phyloP scores from a whole-genome alignment of 306 rosid genomes.

The Glycyrrhiza uralensis region DNA sequence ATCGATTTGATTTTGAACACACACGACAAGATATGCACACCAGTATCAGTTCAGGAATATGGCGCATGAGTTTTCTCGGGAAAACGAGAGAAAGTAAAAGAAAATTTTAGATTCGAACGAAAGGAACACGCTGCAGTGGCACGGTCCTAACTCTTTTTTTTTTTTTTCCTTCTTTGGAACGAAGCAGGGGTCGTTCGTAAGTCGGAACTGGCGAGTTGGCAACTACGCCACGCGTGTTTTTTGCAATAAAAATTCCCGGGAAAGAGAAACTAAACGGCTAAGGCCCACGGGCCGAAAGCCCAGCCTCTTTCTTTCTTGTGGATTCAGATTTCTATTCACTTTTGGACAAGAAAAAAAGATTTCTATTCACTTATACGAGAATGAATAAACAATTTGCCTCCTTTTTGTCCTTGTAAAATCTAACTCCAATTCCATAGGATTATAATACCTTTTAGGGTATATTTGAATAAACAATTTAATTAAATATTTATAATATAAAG shows the following conservation, averaged over 20 bases:
- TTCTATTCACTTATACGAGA: too few relatives aligned
- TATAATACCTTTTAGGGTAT: too few relatives aligned
- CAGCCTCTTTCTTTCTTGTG: neutral
- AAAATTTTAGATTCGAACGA: neutral
- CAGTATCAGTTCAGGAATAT: neutral
- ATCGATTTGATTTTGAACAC: slow-evolving; percentile 23
- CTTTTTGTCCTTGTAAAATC: too few relatives aligned
- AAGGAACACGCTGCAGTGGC: slow-evolving; percentile 2
- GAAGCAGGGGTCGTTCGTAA: neutral
- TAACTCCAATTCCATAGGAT: too few relatives aligned
- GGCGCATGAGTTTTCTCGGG: slow-evolving; percentile 3
- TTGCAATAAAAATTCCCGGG: slow-evolving; percentile 3
- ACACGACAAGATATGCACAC: neutral
- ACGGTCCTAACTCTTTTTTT: neutral
- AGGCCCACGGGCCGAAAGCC: slow-evolving; percentile 19
- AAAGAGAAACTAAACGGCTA: neutral
- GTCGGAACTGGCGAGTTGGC: neutral
- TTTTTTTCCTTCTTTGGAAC: too few relatives aligned
- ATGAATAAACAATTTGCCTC: too few relatives aligned
- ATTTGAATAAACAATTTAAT: too few relatives aligned
- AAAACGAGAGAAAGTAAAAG: neutral
- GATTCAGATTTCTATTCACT: neutral
- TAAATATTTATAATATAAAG: too few relatives aligned
- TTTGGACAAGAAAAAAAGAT: too few relatives aligned
- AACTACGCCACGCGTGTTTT: neutral